These are phyloP conservation scores for Berberis thunbergii DNA, from an alignment of 164 flowering plant species.

Conservation along the genomic window DNA sequence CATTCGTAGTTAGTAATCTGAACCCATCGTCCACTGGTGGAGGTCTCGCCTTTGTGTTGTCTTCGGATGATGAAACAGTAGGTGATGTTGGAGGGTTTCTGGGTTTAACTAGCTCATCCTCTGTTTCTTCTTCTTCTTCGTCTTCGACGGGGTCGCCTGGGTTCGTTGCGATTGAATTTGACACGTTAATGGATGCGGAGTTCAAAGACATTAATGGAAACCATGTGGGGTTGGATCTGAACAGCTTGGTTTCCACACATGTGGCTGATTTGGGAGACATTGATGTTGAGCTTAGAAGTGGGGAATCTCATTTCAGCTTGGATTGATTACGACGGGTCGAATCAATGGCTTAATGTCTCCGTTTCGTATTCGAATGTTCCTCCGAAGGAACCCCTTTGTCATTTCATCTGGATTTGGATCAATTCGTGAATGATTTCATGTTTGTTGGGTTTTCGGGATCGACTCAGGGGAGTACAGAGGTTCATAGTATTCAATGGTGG, in stretches of 20 bases:
- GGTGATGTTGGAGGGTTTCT: constrained; percentile 71
- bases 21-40: constrained; percentile 87
- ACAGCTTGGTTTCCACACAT: constrained; percentile 50
- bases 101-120: constrained; percentile 23
- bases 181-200: constrained; percentile 85
- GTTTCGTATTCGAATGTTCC: constrained; percentile 69
- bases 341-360: constrained; percentile 27
- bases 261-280: constrained; percentile 45
- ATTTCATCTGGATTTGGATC: constrained; percentile 37
- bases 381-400: constrained; percentile 40
- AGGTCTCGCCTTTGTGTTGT: constrained; percentile 66
- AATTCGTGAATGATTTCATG: constrained; percentile 54
- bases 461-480: constrained; percentile 93
- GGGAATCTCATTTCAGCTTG: constrained; percentile 73
- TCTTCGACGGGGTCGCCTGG: too few species aligned
- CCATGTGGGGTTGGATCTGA: constrained; percentile 82
- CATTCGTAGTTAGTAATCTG: constrained; percentile 57
- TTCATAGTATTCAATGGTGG: constrained; percentile 85
- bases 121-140: too few species aligned
- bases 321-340: constrained; percentile 64
- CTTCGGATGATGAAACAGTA: constrained; percentile 46
- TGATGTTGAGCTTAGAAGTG: constrained; percentile 58
- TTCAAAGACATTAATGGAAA: constrained; percentile 81
- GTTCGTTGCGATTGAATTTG: constrained; percentile 82
- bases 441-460: constrained; percentile 88